Base-by-base conservation (phyloP, 106 monocot genomes). In the Hemerocallis citrina region DNA sequence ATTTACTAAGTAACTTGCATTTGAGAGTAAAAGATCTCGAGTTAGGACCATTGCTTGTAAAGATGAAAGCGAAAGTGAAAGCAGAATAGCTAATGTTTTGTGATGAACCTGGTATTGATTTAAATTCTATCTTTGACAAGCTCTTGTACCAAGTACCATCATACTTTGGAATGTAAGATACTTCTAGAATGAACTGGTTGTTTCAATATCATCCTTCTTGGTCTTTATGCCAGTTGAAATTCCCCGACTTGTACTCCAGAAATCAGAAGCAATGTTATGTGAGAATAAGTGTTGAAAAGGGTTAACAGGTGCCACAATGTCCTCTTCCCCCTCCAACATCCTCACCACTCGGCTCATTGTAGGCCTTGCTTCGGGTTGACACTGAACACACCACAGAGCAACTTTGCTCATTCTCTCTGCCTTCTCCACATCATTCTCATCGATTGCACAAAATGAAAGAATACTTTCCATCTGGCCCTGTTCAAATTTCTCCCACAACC, bases 271-370 rank as follows among this genome's bases (percentile, higher is more conserved):
- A 36, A 23, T 1, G 23, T 20, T 25, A 43, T 43, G 2, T 22
- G 21, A 61, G 3, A 11, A 23, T 10, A 60, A 10, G 42, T 67
- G n/a, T 31, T 29, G 29, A 15, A 67, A 67, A 8, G 67, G 67
- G 19, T 67, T 67, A 0, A 8, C 27, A 37, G 67, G 56, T 6
- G 19, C 9, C 39, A 37, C 12, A 13, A 75, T 68, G 30, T 75
- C 63, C 20, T 52, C 27, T 52, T 62, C 62, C 30, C 75, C 75
- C 15, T 68, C 75, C 40, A 75, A 28, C 75, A 75, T 68, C 46
- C 68, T 75, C 34, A 68, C 61, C 17, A 68, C 75, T 3, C 7
- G 20, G 20, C 45, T 63, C 75, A 75, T 75, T 4, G 36, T 17
- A 15, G 75, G 75, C 34, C 75, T 68, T 5, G 17, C 44, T 19